Evolutionary conservation across 495 filamentous ascomycete genomes (phyloP).

Genomic region (Penicillium manginii): DNA sequence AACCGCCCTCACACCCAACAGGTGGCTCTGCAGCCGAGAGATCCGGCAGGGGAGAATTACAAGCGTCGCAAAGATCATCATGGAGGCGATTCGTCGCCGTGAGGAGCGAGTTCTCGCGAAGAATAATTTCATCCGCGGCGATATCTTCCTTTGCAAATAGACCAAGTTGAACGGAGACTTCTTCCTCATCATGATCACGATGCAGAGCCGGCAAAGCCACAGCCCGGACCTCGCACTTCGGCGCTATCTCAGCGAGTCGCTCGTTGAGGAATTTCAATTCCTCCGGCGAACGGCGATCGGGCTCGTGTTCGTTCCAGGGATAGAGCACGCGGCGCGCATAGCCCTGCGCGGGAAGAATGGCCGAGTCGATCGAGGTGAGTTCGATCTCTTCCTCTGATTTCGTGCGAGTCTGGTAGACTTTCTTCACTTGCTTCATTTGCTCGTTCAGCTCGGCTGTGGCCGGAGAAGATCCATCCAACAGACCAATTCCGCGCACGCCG

Average conservation of each 20-base stretch:
- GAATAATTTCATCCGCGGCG: constrained; percentile 71
- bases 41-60: constrained; percentile 72
- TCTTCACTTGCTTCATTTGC: constrained; percentile 36
- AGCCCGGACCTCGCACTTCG: constrained; percentile 69
- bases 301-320: constrained; percentile 91
- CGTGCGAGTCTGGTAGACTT: constrained; percentile 27
- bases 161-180: constrained; percentile 71
- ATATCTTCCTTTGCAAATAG: constrained; percentile 88
- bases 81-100: constrained; percentile 82
- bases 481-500: constrained; percentile 47
- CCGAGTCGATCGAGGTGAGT: constrained; percentile 43
- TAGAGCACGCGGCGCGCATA: constrained; percentile 85
- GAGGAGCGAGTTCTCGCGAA: constrained; percentile 77
- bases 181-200: constrained; percentile 36
- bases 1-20: constrained; percentile 67
- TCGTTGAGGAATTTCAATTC: constrained; percentile 70
- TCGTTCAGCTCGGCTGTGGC: constrained; percentile 21
- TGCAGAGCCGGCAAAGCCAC: constrained; percentile 72
- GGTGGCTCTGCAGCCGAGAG: constrained; percentile 49
- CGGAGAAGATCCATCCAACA: constrained; percentile 20
- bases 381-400: constrained; percentile 43
- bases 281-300: constrained; percentile 74
- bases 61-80: constrained; percentile 83
- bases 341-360: constrained; percentile 69
- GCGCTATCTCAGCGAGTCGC: constrained; percentile 64